Conservation (phyloP, 2,329 filamentous ascomycete species). For the Sarocladiaceae sp. region DNA sequence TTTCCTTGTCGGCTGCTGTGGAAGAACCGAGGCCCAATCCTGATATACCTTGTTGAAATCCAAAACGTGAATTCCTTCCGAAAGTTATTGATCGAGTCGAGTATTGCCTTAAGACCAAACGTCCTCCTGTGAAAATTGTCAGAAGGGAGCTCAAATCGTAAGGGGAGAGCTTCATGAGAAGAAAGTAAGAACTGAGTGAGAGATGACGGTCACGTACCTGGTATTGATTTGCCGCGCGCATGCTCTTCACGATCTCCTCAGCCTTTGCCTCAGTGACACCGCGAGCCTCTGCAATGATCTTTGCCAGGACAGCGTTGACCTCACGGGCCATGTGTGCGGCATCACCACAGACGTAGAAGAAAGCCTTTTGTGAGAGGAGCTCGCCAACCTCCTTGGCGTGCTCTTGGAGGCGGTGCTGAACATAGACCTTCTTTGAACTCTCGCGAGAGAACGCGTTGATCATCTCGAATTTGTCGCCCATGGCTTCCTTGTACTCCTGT, state of each 20-base stretch:
- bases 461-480: slow-evolving; percentile 87
- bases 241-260: slow-evolving; percentile 94
- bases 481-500: slow-evolving; percentile 74
- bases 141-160: no score
- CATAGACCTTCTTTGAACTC: slow-evolving; percentile 83
- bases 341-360: slow-evolving; percentile 97
- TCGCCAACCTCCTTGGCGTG: slow-evolving; percentile 80
- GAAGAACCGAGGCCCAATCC: neutral
- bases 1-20: no score
- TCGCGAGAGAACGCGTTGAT: slow-evolving; percentile 96
- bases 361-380: slow-evolving; percentile 79
- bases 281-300: slow-evolving; percentile 82
- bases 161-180: neutral
- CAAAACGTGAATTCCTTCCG: neutral
- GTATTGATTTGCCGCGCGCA: slow-evolving; percentile 93
- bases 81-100: neutral
- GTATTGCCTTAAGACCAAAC: slow-evolving; percentile 62
- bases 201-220: slow-evolving; percentile 58
- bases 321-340: slow-evolving; percentile 96
- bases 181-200: neutral
- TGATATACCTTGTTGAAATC: slow-evolving; percentile 2
- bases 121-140: slow-evolving; percentile 51
- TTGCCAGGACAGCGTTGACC: slow-evolving; percentile 79
- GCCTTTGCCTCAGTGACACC: slow-evolving; percentile 80
- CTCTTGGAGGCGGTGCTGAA: slow-evolving; percentile 89